Percentiles rank a stretch among this genome's conserved stretches.
phyloP scores from a whole-genome alignment of 2,329 filamentous ascomycete genomes.

The Fusarium sp. region DNA sequence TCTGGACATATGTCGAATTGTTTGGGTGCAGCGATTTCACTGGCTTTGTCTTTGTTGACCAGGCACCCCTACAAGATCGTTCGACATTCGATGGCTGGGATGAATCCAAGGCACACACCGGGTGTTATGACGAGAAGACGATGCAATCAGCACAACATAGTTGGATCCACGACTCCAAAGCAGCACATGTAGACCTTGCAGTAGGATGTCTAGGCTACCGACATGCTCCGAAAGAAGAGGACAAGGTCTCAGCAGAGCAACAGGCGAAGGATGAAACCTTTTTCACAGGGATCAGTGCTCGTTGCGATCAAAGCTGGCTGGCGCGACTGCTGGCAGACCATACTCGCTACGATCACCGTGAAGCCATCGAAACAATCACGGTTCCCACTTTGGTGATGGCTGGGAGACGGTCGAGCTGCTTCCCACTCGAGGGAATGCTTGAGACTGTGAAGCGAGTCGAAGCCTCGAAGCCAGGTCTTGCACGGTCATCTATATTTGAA shows the following conservation, averaged over 20 bases:
- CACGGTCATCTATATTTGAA: constrained; percentile 41
- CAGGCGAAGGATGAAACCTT: constrained; percentile 42
- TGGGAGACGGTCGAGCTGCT: constrained; percentile 45
- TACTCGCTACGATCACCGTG: constrained; percentile 47
- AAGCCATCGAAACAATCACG: constrained; percentile 44
- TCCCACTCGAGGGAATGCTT: constrained; percentile 46
- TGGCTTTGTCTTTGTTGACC: constrained; percentile 47
- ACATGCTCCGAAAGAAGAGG: constrained; percentile 39
- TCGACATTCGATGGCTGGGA: constrained; percentile 44
- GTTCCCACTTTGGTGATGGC: constrained; percentile 47
- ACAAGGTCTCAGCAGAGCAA: constrained; percentile 41
- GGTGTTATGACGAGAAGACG: constrained; percentile 46
- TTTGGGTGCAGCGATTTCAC: constrained; percentile 45
- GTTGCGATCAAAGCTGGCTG: constrained; percentile 45
- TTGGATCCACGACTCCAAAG: constrained; percentile 43
- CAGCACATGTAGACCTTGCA: constrained; percentile 43
- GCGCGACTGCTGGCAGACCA: constrained; percentile 47
- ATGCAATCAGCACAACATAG: constrained; percentile 41
- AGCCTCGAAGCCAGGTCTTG: constrained; percentile 35
- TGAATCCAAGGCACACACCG: constrained; percentile 40
- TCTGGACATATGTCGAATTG: constrained; percentile 47
- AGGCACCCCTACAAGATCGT: constrained; percentile 46
- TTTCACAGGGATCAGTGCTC: constrained; percentile 46
- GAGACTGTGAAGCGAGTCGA: constrained; percentile 45
- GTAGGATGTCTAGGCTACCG: constrained; percentile 45